phyloP scores from a whole-genome alignment of 129 eudicot species.

The Glebionis coronaria region DNA sequence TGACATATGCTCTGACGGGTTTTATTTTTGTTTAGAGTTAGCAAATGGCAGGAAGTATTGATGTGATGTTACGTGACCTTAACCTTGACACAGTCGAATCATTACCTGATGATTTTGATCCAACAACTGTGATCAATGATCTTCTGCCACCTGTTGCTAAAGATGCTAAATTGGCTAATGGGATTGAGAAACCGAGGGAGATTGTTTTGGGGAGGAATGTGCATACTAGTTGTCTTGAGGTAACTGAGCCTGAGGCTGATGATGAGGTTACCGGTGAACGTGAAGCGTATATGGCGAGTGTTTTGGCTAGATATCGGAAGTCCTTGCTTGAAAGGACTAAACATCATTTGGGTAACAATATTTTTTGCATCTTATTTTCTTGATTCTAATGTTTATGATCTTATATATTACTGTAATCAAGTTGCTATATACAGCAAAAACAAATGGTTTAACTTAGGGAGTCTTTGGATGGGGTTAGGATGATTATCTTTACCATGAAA shows the following conservation, averaged over 20 bases:
- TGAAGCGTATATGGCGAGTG: conserved; percentile 90
- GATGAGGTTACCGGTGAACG: conserved; percentile 93
- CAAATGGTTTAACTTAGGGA: no score
- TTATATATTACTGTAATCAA: not conserved
- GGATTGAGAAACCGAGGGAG: conserved; percentile 50
- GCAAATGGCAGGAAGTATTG: conserved; percentile 40
- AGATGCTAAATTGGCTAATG: conserved; percentile 26
- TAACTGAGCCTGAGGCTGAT: conserved; percentile 90
- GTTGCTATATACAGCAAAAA: not conserved
- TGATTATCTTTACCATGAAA: no score
- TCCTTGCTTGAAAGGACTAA: conserved; percentile 76
- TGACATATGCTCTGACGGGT: no score
- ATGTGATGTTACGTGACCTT: conserved; percentile 32
- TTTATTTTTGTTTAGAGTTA: not conserved
- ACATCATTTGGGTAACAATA: conserved; percentile 75
- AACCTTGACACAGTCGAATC: conserved; percentile 31
- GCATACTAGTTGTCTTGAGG: conserved; percentile 62
- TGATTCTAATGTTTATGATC: conserved; percentile 15
- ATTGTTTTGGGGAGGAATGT: conserved; percentile 84
- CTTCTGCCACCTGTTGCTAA: conserved; percentile 42
- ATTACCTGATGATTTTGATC: conserved; percentile 47
- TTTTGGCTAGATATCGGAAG: conserved; percentile 77
- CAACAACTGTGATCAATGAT: conserved; percentile 44
- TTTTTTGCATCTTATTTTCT: not conserved
- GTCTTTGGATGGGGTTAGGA: no score